These are phyloP conservation scores for Albifimbria verrucaria DNA, from an alignment of 2,329 filamentous ascomycete genomes.

Conservation along the genomic window DNA sequence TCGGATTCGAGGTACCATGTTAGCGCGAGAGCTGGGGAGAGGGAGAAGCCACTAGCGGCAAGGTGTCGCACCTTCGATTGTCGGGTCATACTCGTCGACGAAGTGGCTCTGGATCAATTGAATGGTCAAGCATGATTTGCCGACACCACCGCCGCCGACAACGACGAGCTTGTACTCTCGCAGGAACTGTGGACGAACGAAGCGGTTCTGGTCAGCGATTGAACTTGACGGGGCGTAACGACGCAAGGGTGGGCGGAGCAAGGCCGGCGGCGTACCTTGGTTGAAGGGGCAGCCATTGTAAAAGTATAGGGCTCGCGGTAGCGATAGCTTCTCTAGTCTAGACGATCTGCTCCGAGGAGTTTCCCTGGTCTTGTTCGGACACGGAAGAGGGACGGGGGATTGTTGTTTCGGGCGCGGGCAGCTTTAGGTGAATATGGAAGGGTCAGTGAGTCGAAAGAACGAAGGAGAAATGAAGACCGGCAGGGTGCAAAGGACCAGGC, in stretches of 20 bases:
- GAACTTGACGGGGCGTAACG: background rate
- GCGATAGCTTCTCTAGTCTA: background rate
- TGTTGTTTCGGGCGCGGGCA: background rate
- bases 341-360: background rate
- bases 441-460: background rate
- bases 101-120: constrained; percentile 96
- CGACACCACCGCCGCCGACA: constrained; percentile 95
- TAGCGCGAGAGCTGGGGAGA: constrained; percentile 10
- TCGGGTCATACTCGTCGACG: constrained; percentile 98
- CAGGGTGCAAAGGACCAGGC: background rate
- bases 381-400: background rate
- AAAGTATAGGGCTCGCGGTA: background rate
- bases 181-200: constrained; percentile 58
- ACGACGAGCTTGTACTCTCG: constrained; percentile 96
- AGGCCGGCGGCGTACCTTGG: constrained; percentile 25
- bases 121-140: constrained; percentile 98
- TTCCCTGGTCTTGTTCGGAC: background rate
- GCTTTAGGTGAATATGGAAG: background rate
- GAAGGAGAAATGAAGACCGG: background rate
- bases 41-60: background rate
- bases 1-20: constrained; percentile 7
- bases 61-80: constrained; percentile 79
- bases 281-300: constrained; percentile 33
- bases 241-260: background rate
- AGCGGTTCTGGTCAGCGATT: constrained; percentile 7